A percentile compares a stretch with the other conserved stretches of the same genome.
These are phyloP conservation scores for Yarrowia osloensis DNA, from an alignment of 805 yeast genomes.

Conservation along the genomic window DNA sequence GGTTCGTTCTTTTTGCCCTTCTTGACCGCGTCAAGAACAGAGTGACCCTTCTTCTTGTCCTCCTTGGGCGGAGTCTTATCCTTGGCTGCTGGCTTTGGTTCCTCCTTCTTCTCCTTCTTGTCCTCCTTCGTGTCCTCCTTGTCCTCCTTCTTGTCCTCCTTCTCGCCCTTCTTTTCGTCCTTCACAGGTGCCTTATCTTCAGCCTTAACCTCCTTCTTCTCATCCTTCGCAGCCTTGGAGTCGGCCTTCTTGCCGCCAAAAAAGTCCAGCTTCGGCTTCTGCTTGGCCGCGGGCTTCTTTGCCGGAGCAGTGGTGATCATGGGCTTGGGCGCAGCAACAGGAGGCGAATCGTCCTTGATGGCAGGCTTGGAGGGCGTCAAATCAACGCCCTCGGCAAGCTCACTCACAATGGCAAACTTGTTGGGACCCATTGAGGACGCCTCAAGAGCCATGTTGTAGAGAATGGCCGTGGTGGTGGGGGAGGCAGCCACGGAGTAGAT, in stretches of 20 bases:
- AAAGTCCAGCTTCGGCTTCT: constrained; percentile 14
- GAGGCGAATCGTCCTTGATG: not conserved
- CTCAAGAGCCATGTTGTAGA: constrained; percentile 11
- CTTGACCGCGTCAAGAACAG: not conserved
- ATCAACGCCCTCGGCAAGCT: not conserved
- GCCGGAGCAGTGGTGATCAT: not conserved
- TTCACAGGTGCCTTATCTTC: not conserved
- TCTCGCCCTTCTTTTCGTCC: not conserved
- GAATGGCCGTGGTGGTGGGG: not conserved
- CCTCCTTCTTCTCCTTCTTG: not conserved
- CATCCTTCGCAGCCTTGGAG: not conserved
- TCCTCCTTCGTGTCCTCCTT: not conserved
- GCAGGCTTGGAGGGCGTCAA: not conserved
- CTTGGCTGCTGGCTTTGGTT: not conserved
- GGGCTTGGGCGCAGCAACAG: not conserved
- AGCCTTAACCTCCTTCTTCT: not conserved
- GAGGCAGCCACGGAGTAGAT: constrained; percentile 15
- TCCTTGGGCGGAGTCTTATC: not conserved
- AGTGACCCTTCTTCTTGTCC: not conserved
- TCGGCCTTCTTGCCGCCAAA: constrained; percentile 8
- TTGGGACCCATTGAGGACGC: not conserved
- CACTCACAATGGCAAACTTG: constrained; percentile 17
- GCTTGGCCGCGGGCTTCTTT: not conserved
- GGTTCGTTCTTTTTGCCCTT: constrained; percentile 1
- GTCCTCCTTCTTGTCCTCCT: not conserved